phyloP scores from a whole-genome alignment of 495 filamentous ascomycete species.

The Annulohypoxylon bovei region DNA sequence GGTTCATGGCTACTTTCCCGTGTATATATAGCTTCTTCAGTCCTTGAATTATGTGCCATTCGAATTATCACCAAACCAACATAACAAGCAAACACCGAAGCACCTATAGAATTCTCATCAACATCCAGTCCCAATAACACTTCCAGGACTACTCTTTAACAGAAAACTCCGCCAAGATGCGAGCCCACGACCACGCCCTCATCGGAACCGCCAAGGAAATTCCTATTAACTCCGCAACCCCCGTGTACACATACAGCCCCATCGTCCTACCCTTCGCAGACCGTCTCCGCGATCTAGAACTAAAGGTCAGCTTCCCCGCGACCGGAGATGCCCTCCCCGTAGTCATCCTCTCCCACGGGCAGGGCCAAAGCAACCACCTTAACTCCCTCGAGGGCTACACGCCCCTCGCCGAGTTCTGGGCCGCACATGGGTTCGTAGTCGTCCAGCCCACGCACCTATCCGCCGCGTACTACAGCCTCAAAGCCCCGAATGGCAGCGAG shows the following conservation, averaged over 20 bases:
- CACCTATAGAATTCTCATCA: background rate
- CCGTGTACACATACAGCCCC: conserved; percentile 54
- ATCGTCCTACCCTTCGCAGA: conserved; percentile 46
- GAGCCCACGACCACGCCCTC: conserved; percentile 46
- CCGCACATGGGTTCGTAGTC: conserved; percentile 57
- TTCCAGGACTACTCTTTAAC: no score
- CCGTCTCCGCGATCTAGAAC: conserved; percentile 46
- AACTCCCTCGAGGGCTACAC: conserved; percentile 58
- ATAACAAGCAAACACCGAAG: background rate
- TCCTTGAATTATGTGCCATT: background rate
- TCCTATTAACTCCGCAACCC: conserved; percentile 43
- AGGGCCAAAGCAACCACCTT: conserved; percentile 53
- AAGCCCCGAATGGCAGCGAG: conserved; percentile 33
- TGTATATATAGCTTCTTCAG: conserved; percentile 9
- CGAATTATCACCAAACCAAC: conserved; percentile 1
- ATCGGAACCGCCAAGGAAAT: conserved; percentile 54
- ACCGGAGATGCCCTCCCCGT: conserved; percentile 52
- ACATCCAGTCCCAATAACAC: background rate
- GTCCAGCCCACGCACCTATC: conserved; percentile 59
- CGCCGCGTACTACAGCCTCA: conserved; percentile 48
- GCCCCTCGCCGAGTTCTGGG: conserved; percentile 58
- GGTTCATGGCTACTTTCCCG: background rate
- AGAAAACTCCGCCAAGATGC: conserved; percentile 36
- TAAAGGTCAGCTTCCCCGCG: conserved; percentile 48
- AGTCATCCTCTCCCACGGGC: conserved; percentile 56